Base-by-base conservation (phyloP, 495 filamentous ascomycete genomes). In the Hypoxylon rickii region DNA sequence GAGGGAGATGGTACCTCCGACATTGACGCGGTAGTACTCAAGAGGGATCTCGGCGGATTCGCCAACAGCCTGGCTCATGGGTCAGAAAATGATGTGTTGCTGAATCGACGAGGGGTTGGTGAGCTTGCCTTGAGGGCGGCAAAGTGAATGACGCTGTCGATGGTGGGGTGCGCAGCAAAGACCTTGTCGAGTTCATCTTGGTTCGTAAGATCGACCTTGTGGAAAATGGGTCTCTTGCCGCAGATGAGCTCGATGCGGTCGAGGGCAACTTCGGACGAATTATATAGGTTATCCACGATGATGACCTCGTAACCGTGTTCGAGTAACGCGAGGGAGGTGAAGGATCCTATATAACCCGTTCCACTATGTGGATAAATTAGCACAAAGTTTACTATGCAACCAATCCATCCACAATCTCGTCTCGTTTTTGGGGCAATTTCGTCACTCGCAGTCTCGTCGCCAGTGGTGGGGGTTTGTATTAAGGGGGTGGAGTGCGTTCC, bases 81-180 rank as follows among this genome's bases (percentile, higher is more conserved):
- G 34, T 50, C 36, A 55, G 43, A 44, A 51, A 49, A 1, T 2
- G 8, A 13, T n/a, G 8, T 12, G 29, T 11, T 31, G 42, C 40
- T 22, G 15, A 17, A 16, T 19, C 21, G 52, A 44, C 38, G 24
- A 32, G 22, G 11, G 41, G 12, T 44, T n/a, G 17, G 12, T 45
- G 44, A 40, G 67, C 81, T 54, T 73, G 90, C 92, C 89, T 98
- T 98, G 59, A 98, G 82, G 13, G 94, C 94, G 40, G 94, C 95
- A 70, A 98, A 98, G 77, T 98, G 94, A 55, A 98, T 97, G 41
- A 97, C 94, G 70, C 89, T 95, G 81, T 96, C 90, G 68, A 98
- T 96, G 63, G 90, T 86, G 21, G 91, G 90, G 75, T 97, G 89
- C 42, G 86, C 89, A 55, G 82, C 78, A 70, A 98, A 97, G 56